phyloP scores from a whole-genome alignment of 345 rosid species.

The Mercurialis annua region DNA sequence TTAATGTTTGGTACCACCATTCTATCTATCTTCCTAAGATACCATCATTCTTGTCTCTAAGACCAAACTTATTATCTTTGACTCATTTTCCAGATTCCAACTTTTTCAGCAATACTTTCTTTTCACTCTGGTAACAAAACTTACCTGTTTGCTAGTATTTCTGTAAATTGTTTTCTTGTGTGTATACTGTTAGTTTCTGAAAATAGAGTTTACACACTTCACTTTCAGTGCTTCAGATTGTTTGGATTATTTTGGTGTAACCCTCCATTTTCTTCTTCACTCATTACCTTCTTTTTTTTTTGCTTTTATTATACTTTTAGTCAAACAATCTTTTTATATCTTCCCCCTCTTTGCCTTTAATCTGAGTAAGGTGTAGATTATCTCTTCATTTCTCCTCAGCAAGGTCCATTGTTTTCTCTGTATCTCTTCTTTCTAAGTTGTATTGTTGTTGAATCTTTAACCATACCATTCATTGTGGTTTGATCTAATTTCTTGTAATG shows the following conservation, averaged over 20 bases:
- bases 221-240: neutral
- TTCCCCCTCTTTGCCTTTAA: neutral
- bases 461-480: neutral
- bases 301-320: neutral
- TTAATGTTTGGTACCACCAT: no score
- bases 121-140: no score
- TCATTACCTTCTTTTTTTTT: neutral
- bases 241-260: neutral
- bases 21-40: no score
- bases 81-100: neutral
- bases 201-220: neutral
- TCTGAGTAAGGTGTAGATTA: neutral
- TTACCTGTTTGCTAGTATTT: no score
- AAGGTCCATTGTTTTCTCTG: constrained; percentile 11
- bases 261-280: neutral
- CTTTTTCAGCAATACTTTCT: neutral
- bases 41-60: neutral
- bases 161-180: no score
- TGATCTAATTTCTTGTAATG: neutral
- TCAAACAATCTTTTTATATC: neutral
- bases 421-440: neutral
- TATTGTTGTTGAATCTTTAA: neutral
- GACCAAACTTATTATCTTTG: neutral
- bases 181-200: neutral
- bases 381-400: neutral